Base-by-base conservation (phyloP, 176 grass and related monocot species). In the Themeda triandra region DNA sequence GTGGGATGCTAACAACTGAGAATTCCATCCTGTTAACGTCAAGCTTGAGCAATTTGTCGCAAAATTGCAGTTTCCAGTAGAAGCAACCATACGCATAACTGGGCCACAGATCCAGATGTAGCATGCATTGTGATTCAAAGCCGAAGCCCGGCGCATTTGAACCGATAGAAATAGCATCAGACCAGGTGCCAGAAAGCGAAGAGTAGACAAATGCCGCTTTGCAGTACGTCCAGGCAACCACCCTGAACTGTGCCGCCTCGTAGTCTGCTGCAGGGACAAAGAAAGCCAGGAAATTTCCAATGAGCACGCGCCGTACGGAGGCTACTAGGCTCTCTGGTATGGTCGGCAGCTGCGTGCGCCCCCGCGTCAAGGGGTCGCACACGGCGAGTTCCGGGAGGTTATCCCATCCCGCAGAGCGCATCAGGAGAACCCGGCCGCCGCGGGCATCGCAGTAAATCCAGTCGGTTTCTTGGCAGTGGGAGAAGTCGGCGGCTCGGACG, bases 401-500 rank as follows among this genome's bases (percentile, higher is more conserved):
- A 23, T 1, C n/a, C n/a, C n/a, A n/a, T n/a, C n/a, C n/a, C n/a
- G 0, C 15, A 23, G 0, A 62, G n/a, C 24, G 23, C 1, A 6
- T 13, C 6, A 29, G 13, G 25, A 79, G 76, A 39, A 79, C 2
- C 24, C 24, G 54, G 54, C 75, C 75, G 12, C 64, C 59, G n/a
- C 58, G 37, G 24, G 35, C 54, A 18, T 28, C 76, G 14, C 0
- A 21, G 53, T 0, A 7, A 5, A 51, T 19, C 48, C 48, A 51
- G 48, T 6, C 2, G 3, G 2, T 2, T 37, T 36, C 10, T 23
- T n/a, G 0, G 13, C 7, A 40, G 0, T 40, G 39, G 31, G 76
- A 78, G 33, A 63, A 78, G 56, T 63, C 56, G 10, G 31, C 51
- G 29, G 18, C 48, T 18, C 10, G 4, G 73, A 4, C 21, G 48